A percentile compares a stretch with the other conserved stretches of the same genome.
Conservation (phyloP, 2,329 filamentous ascomycete species). For the Nemania sp. region DNA sequence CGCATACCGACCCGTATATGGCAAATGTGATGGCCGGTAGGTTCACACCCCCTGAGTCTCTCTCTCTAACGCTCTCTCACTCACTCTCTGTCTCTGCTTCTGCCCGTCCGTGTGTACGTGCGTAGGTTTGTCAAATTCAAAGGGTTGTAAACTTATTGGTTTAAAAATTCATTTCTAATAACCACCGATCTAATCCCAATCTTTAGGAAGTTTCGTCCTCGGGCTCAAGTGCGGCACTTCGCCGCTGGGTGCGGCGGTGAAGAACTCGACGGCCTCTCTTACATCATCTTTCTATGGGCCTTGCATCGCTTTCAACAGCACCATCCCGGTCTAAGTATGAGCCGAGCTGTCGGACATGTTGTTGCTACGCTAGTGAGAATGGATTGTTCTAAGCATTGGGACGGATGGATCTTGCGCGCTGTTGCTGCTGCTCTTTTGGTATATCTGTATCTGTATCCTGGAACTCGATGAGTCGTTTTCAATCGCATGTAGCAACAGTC, state of each 20-base stretch:
- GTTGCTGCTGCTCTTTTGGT: no score
- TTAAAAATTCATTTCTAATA: neutral
- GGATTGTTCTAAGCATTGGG: neutral
- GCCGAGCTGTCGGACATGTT: neutral
- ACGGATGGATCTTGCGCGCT: no score
- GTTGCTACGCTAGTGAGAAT: neutral
- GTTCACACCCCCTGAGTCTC: conserved; percentile 43
- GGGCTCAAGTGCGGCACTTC: conserved; percentile 55
- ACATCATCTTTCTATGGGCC: conserved; percentile 38
- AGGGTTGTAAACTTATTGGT: no score
- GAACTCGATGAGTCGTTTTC: no score
- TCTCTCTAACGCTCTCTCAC: neutral
- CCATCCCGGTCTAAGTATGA: conserved; percentile 32
- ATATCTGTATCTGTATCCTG: no score
- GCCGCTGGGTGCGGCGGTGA: conserved; percentile 42
- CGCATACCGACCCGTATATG: conserved; percentile 62
- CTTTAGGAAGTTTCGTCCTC: conserved; percentile 45
- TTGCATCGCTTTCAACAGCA: conserved; percentile 39
- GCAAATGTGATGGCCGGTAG: conserved; percentile 60
- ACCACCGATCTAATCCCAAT: neutral
- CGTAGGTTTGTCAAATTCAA: no score
- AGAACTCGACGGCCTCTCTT: conserved; percentile 42
- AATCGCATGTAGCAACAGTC: no score
- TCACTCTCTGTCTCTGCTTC: neutral
- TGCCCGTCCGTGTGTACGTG: no score